These are phyloP conservation scores for Fraxinus sp. DNA, from an alignment of 305 asterid species.

Conservation along the genomic window DNA sequence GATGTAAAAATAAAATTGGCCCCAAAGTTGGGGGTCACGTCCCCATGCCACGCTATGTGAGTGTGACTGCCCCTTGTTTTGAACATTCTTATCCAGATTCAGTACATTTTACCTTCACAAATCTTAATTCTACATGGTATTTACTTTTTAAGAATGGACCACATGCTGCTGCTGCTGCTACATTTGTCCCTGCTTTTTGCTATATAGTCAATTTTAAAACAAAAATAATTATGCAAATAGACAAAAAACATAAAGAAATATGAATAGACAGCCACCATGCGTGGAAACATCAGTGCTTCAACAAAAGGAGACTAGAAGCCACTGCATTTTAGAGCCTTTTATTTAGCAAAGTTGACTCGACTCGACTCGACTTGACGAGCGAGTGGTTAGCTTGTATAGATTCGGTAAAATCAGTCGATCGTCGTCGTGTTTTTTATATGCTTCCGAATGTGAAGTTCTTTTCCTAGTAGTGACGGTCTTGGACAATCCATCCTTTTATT, in stretches of 20 bases:
- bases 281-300: neutral
- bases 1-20: too few species aligned
- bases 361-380: neutral
- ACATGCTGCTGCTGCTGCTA: neutral
- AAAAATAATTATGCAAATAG: neutral
- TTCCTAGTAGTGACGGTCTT: neutral
- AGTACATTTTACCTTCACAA: neutral
- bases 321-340: neutral
- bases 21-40: too few species aligned
- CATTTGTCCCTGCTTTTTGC: neutral
- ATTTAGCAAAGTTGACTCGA: neutral
- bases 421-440: too few species aligned
- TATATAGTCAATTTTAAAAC: neutral
- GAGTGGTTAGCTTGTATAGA: neutral
- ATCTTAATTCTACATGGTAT: too few species aligned
- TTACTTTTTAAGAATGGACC: neutral
- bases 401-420: too few species aligned
- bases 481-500: too few species aligned
- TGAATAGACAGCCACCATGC: neutral
- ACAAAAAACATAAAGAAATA: too few species aligned
- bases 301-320: neutral
- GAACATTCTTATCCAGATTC: neutral
- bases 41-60: too few species aligned
- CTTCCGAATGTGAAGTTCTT: neutral
- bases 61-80: too few species aligned